Percentiles rank a stretch among this genome's conserved stretches.
These are phyloP conservation scores for Vigna hirtella DNA, from an alignment of 306 rosid species.

Conservation along the genomic window DNA sequence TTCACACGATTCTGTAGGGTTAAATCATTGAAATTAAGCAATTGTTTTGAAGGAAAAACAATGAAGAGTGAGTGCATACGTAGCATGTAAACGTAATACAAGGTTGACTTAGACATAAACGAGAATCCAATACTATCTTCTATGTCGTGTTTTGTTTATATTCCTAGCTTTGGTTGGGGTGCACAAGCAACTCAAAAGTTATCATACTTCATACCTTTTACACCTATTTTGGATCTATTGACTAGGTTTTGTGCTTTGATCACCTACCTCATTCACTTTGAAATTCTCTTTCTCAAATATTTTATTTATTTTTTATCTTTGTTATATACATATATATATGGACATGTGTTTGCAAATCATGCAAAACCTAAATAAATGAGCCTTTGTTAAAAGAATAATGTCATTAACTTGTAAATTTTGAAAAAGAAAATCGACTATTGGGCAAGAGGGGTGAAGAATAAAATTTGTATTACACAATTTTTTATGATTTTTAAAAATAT, in stretches of 20 bases:
- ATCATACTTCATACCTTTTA: background rate
- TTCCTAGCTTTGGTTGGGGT: conserved; percentile 11
- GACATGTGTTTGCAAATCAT: background rate
- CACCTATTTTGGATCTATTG: conserved; percentile 3
- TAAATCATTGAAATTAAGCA: no score
- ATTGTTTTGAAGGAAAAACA: background rate
- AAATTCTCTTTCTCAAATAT: background rate
- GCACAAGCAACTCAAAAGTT: conserved; percentile 22
- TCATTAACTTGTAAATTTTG: no score
- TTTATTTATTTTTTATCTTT: background rate
- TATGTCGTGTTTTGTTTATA: background rate
- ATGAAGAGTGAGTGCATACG: background rate
- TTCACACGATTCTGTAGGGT: no score
- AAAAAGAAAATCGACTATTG: no score
- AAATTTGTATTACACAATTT: background rate
- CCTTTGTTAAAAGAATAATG: no score
- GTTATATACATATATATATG: no score
- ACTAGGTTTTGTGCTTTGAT: conserved; percentile 22
- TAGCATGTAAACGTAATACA: background rate
- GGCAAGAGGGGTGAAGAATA: no score
- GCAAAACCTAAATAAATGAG: background rate
- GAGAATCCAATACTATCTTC: conserved; percentile 9
- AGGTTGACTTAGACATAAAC: conserved; percentile 1
- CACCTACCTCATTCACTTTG: conserved; percentile 11
- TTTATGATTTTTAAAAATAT: background rate